A percentile compares a stretch with the other conserved stretches of the same genome.
Evolutionary conservation across 495 filamentous ascomycete species (phyloP).

Genomic region (Usnea hakonensis): DNA sequence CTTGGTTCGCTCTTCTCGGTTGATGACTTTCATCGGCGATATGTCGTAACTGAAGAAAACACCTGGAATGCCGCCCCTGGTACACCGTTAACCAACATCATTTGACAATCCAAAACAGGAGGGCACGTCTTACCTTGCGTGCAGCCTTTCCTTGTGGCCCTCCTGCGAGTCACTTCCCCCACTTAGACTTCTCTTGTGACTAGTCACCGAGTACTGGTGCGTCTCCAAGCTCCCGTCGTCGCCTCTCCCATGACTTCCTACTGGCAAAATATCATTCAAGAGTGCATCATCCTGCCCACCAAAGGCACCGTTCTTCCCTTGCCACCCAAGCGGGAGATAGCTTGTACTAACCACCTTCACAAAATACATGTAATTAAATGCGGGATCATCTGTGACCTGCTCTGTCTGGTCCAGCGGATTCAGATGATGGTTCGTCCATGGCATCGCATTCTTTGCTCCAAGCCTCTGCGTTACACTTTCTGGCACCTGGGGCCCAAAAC

Average conservation of each 20-base stretch:
- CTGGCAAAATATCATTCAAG: slow-evolving; percentile 20
- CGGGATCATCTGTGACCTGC: slow-evolving; percentile 70
- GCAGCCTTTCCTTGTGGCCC: slow-evolving; percentile 82
- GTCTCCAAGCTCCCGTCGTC: slow-evolving; percentile 80
- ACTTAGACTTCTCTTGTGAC: slow-evolving; percentile 75
- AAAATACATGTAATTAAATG: slow-evolving; percentile 98
- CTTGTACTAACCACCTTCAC: slow-evolving; percentile 95
- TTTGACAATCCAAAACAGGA: not conserved
- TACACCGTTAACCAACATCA: not conserved
- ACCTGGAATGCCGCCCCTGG: slow-evolving; percentile 79
- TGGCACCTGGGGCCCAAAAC: slow-evolving; percentile 89
- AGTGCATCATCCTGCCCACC: slow-evolving; percentile 26
- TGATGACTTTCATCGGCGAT: slow-evolving; percentile 99
- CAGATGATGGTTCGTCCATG: slow-evolving; percentile 82
- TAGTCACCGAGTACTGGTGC: slow-evolving; percentile 95
- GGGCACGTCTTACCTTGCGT: slow-evolving; percentile 43
- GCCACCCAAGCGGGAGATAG: slow-evolving; percentile 85
- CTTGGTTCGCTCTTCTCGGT: slow-evolving; percentile 82
- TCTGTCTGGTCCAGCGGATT: slow-evolving; percentile 84
- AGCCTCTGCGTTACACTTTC: slow-evolving; percentile 54
- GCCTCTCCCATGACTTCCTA: slow-evolving; percentile 24
- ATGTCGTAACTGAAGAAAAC: slow-evolving; percentile 99
- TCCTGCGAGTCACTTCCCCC: slow-evolving; percentile 77
- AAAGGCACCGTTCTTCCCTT: slow-evolving; percentile 33
- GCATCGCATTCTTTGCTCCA: slow-evolving; percentile 39